Percentiles rank a stretch among this genome's conserved stretches.
Conservation (phyloP, 257 asterid genomes). For the Solanum bulbocastanum region DNA sequence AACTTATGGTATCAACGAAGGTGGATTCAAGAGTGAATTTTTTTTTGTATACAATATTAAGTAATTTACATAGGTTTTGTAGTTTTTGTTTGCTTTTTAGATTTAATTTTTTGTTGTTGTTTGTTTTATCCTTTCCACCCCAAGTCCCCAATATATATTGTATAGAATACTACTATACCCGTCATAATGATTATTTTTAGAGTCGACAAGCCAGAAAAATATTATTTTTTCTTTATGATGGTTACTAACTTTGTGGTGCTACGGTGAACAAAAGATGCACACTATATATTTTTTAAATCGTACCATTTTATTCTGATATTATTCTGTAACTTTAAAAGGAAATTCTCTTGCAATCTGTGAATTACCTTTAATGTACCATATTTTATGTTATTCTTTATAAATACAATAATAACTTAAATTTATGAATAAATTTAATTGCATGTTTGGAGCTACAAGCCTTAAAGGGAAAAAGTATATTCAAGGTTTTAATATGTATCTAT, state of each 20-base stretch:
- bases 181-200: too few relatives aligned
- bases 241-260: background rate
- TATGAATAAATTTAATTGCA: background rate
- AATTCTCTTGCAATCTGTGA: background rate
- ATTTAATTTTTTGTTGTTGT: too few relatives aligned
- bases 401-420: background rate
- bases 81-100: too few relatives aligned
- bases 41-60: too few relatives aligned
- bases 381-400: background rate
- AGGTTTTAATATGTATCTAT: background rate
- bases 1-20: background rate
- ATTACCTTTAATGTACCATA: background rate
- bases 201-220: too few relatives aligned
- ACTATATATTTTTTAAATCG: background rate
- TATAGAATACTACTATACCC: too few relatives aligned
- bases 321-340: background rate
- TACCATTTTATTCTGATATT: background rate
- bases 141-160: too few relatives aligned
- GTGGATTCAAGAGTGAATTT: background rate
- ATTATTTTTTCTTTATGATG: too few relatives aligned
- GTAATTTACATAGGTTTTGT: too few relatives aligned
- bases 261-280: too few relatives aligned
- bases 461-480: background rate
- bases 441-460: background rate
- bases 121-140: too few relatives aligned